Base-by-base conservation (phyloP, 768 basidiomycete genomes). In the Lentinula lateritia region DNA sequence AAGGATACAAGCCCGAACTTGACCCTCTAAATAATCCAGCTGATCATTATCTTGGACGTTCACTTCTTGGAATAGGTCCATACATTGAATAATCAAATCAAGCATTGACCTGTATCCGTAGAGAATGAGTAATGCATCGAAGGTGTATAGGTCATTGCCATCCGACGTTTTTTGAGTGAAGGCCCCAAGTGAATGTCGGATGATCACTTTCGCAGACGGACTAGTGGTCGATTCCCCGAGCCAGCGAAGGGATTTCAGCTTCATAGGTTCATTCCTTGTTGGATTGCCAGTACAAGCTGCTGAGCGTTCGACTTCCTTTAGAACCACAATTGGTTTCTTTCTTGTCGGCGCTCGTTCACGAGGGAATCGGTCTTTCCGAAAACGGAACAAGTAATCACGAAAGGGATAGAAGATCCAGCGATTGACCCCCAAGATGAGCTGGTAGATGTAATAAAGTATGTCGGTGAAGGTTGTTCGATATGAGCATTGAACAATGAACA, bases 391-490 rank as follows among this genome's bases (percentile, higher is more conserved):
- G 28, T 8, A 16, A 43, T 46, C 42, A 2, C 15, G 15, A 60
- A 16, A 0, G 28, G 42, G 48, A 23, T 36, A 32, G 35, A 38
- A 20, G 39, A 38, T 35, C n/a, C 52, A 38, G 12, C 34, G 35
- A 38, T 23, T 52, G 52, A 35, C 50, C 12, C 46, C 36, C 50
- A 52, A 28, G 50, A 34, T 16, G 9, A 20, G 39, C 34, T 20
- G 39, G 18, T 16, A 53, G n/a, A n/a, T 1, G 52, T 53, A 53
- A 18, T 35, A 53, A 13, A 53, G 52, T 53, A 53, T 13, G 20
- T 53, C 35, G n/a, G 58, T 23, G 13, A 65, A 46, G 13, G 64
- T 62, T 39, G 64, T 65, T 15, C 54, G 57, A 28, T 62, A 62
- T 41, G 64, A 52, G 16, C 48, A 60, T 36, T 65, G 41, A 1